These are phyloP conservation scores for Chiua virens DNA, from an alignment of 768 basidiomycete genomes.

Conservation along the genomic window DNA sequence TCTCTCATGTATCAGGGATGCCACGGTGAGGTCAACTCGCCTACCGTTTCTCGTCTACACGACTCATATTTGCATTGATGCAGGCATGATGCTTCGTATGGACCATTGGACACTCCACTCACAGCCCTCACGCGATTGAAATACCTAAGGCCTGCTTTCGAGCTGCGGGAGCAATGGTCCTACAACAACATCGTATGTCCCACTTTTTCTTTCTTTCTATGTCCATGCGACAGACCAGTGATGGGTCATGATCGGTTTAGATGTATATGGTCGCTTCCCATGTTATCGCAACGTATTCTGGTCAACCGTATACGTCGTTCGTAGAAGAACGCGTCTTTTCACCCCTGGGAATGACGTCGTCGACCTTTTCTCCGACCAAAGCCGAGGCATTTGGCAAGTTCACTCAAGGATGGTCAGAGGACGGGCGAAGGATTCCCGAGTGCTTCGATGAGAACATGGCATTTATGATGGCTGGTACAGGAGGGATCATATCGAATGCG, in stretches of 20 bases:
- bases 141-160: constrained; percentile 32
- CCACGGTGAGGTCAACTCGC: constrained; percentile 29
- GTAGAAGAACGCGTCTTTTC: constrained; percentile 41
- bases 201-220: neutral
- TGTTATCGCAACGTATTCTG: constrained; percentile 35
- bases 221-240: too few relatives aligned
- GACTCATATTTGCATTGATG: neutral
- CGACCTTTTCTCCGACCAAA: constrained; percentile 37
- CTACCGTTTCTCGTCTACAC: neutral
- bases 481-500: constrained; percentile 43
- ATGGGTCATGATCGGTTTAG: constrained; percentile 18
- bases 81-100: constrained; percentile 38
- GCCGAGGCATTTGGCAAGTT: constrained; percentile 34
- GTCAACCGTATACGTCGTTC: constrained; percentile 37
- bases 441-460: constrained; percentile 28
- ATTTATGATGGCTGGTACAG: constrained; percentile 36
- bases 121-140: constrained; percentile 25
- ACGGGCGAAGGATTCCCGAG: constrained; percentile 34
- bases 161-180: constrained; percentile 36
- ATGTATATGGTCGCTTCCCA: constrained; percentile 40
- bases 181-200: constrained; percentile 40
- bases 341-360: constrained; percentile 41
- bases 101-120: constrained; percentile 25
- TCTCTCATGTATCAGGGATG: constrained; percentile 43
- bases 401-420: constrained; percentile 34